These are phyloP conservation scores for Gryganskiella cystojenkinii DNA, from an alignment of 192 early-diverging fungal genomes.

Conservation along the genomic window DNA sequence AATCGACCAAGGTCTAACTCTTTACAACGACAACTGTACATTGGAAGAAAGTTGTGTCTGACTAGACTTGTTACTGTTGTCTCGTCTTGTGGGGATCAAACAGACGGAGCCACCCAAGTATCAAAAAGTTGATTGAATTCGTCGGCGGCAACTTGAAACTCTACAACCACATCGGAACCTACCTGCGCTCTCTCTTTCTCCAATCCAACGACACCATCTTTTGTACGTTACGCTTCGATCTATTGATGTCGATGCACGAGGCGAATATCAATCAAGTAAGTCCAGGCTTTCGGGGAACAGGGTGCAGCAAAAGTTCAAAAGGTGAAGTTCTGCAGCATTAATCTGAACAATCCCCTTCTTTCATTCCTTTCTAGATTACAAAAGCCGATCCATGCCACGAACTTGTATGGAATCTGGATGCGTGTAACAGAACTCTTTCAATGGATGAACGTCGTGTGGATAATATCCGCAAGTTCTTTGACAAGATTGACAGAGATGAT, in stretches of 20 bases:
- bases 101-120: conserved; percentile 53
- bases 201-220: conserved; percentile 46
- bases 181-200: conserved; percentile 47
- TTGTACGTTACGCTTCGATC: conserved; percentile 65
- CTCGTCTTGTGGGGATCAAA: neutral
- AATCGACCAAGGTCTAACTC: no score
- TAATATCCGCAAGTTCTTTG: conserved; percentile 67
- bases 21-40: neutral
- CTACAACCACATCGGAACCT: conserved; percentile 47
- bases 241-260: conserved; percentile 67
- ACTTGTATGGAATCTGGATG: conserved; percentile 67
- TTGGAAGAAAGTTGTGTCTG: neutral
- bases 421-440: conserved; percentile 62
- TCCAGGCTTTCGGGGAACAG: neutral
- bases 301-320: no score
- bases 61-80: no score
- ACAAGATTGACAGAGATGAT: conserved; percentile 57
- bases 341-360: neutral
- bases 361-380: conserved; percentile 54
- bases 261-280: conserved; percentile 59
- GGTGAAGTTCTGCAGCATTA: neutral
- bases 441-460: conserved; percentile 66
- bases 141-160: conserved; percentile 40
- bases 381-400: conserved; percentile 61
- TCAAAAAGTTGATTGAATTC: conserved; percentile 41